phyloP scores from a whole-genome alignment of 2,329 filamentous ascomycete genomes.

The Aspergillus sp. region DNA sequence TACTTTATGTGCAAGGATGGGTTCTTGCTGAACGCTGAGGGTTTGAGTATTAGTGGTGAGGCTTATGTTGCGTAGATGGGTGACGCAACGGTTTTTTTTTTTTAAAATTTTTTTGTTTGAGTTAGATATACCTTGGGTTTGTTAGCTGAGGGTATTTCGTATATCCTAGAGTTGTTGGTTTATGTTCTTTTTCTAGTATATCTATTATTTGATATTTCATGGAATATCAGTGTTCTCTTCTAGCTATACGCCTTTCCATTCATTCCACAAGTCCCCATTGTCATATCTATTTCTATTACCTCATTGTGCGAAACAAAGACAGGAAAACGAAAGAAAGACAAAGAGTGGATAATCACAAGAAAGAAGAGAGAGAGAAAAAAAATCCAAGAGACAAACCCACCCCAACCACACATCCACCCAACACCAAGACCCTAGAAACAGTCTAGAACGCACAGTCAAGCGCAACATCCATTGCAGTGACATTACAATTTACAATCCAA shows the following conservation, averaged over 20 bases:
- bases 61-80: slow-evolving; percentile 22
- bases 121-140: not conserved
- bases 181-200: not conserved
- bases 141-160: not conserved
- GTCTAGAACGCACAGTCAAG: too few species aligned
- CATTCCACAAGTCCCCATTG: too few species aligned
- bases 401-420: too few species aligned
- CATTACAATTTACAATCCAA: not conserved
- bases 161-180: not conserved
- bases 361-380: too few species aligned
- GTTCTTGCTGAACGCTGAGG: slow-evolving; percentile 28
- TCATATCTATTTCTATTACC: not conserved
- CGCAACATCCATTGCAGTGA: too few species aligned
- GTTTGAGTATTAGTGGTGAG: slow-evolving; percentile 30
- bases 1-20: slow-evolving; percentile 42
- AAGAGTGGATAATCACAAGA: not conserved
- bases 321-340: too few species aligned
- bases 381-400: too few species aligned
- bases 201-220: not conserved
- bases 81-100: not conserved
- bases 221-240: too few species aligned
- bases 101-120: not conserved
- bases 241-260: too few species aligned
- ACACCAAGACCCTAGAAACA: not conserved
- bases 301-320: not conserved